Percentiles rank a stretch among this genome's conserved stretches.
phyloP scores from a whole-genome alignment of 371 early-diverging fungal species.

The Umbelopsis sp. region DNA sequence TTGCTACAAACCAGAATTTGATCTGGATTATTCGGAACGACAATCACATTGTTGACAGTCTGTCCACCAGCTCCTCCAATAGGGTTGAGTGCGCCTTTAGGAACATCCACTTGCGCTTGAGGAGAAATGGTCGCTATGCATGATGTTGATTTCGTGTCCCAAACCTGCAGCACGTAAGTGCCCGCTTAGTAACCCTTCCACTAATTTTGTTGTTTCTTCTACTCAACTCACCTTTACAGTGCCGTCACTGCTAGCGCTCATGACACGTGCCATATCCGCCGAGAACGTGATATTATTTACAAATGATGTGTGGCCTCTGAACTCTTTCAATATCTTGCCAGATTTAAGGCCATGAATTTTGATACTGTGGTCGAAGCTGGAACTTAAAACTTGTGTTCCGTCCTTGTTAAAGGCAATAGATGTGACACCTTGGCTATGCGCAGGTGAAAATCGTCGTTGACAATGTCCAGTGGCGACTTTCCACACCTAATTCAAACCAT shows the following conservation, averaged over 20 bases:
- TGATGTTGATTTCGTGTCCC: conserved; percentile 71
- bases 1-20: conserved; percentile 78
- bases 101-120: conserved; percentile 31
- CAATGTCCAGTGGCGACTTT: conserved; percentile 78
- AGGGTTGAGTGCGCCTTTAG: conserved; percentile 31
- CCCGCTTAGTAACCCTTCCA: too few relatives aligned
- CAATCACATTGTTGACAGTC: conserved; percentile 35
- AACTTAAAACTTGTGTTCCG: conserved; percentile 74
- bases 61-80: conserved; percentile 30
- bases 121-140: conserved; percentile 60
- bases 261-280: conserved; percentile 63
- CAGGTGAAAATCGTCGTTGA: conserved; percentile 72
- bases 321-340: conserved; percentile 86
- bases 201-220: too few relatives aligned
- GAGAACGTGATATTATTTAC: conserved; percentile 81
- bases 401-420: conserved; percentile 77
- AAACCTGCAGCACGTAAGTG: conserved; percentile 55
- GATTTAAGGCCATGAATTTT: conserved; percentile 88
- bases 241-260: conserved; percentile 89
- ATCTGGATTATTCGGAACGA: conserved; percentile 56
- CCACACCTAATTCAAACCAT: conserved; percentile 61
- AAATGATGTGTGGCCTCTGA: conserved; percentile 87
- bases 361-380: conserved; percentile 80
- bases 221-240: conserved; percentile 69
- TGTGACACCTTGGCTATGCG: conserved; percentile 87